Base-by-base conservation (phyloP, 306 rosid genomes). In the Purshia tridentata region DNA sequence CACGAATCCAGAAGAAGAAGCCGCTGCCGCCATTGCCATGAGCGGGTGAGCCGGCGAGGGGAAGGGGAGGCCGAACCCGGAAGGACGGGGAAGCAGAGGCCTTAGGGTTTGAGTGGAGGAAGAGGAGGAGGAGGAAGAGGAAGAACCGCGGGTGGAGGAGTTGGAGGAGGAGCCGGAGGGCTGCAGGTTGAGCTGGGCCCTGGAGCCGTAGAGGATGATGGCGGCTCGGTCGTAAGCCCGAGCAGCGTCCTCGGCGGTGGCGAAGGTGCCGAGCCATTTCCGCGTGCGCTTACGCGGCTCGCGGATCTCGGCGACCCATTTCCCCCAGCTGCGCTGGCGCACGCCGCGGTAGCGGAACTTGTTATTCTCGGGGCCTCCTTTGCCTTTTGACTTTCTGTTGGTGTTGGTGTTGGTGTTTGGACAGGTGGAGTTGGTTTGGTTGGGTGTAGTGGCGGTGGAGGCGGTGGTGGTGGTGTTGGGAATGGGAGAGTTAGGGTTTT, bases 301-400 rank as follows among this genome's bases (percentile, higher is more conserved):
- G 3, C 98, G 91, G 80, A 94, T 94, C 97, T 94, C 98, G 6
- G 98, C 98, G 0, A 94, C 98, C 98, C 98, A 94, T 68, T 94
- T 94, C 0, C 98, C 98, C 98, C 97, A 94, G 79, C 98, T 93
- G 9, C 98, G 84, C 67, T 93, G 97, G 12, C 98, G 80, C 9
- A 94, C 97, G 0, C 98, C 98, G 1, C 97, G 97, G 81, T 84
- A 94, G 10, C 97, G 69, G 75, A 91, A 94, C 80, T 91, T 94
- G 83, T 83, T 89, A 81, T 94, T 94, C 77, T 94, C 98, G 0
- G 98, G 98, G 8, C 98, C 98, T 22, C 96, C 98, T 81, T 91
- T 91, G 44, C 97, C 97, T 49, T 86, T 88, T 40, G 79, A 74
- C 22, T 89, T 92, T 0, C 85, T 61, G 6, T 6, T n/a, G n/a